Evolutionary conservation across 2,329 filamentous ascomycete genomes (phyloP).

Genomic region (Ambrosiella beaveri): DNA sequence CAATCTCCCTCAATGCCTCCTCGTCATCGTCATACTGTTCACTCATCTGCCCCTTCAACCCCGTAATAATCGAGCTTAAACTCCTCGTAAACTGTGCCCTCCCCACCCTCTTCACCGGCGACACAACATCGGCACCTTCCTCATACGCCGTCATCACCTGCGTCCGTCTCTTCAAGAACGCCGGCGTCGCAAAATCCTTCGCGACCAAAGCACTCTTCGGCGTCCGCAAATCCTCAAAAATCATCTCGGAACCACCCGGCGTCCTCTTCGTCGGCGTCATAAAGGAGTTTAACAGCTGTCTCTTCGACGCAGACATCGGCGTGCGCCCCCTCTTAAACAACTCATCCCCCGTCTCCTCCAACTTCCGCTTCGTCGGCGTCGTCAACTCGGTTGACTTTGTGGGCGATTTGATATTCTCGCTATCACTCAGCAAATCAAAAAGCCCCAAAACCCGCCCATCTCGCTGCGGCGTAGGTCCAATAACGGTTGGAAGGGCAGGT

Average conservation of each 20-base stretch:
- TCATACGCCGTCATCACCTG: neutral
- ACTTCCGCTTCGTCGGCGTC: slow-evolving; percentile 30
- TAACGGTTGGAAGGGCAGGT: slow-evolving; percentile 37
- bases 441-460: slow-evolving; percentile 62
- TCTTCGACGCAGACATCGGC: slow-evolving; percentile 40
- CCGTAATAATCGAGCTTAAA: slow-evolving; percentile 57
- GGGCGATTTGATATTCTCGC: slow-evolving; percentile 22
- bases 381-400: slow-evolving; percentile 13
- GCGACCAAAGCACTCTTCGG: slow-evolving; percentile 29
- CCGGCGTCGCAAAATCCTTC: slow-evolving; percentile 49
- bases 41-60: slow-evolving; percentile 52
- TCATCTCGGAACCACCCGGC: slow-evolving; percentile 19
- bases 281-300: slow-evolving; percentile 44
- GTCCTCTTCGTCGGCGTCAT: slow-evolving; percentile 43
- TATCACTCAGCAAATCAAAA: slow-evolving; percentile 50
- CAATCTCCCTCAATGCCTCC: slow-evolving; percentile 49
- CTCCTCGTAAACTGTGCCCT: slow-evolving; percentile 48
- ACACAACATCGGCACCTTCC: neutral
- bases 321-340: slow-evolving; percentile 26
- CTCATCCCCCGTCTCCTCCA: slow-evolving; percentile 14
- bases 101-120: slow-evolving; percentile 23
- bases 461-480: slow-evolving; percentile 66
- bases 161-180: slow-evolving; percentile 37
- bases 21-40: slow-evolving; percentile 55
- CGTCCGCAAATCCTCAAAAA: slow-evolving; percentile 20